Percentiles rank a stretch among this genome's conserved stretches.
Evolutionary conservation across 805 yeast genomes (phyloP).

Genomic region (Candida chilensis): DNA sequence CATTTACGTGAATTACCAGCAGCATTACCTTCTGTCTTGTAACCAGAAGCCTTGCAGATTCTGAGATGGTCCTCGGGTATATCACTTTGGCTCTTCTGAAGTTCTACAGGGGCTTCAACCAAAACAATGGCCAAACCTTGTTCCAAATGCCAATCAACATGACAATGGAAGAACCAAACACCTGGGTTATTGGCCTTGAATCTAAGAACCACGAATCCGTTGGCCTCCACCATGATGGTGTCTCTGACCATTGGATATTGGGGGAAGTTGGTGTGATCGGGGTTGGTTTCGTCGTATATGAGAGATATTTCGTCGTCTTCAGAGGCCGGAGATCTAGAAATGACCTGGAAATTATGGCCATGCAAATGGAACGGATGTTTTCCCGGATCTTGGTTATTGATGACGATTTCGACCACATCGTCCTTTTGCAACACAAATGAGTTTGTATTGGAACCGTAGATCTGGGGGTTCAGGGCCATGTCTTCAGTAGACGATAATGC

Average conservation of each 20-base stretch:
- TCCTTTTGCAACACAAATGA: slow-evolving; percentile 48
- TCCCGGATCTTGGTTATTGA: slow-evolving; percentile 75
- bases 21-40: slow-evolving; percentile 55
- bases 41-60: slow-evolving; percentile 36
- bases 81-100: slow-evolving; percentile 28
- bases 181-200: slow-evolving; percentile 87
- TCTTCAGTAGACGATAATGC: slow-evolving; percentile 52
- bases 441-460: slow-evolving; percentile 70
- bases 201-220: slow-evolving; percentile 61
- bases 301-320: slow-evolving; percentile 48
- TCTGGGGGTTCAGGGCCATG: slow-evolving; percentile 41
- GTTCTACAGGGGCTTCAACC: slow-evolving; percentile 57
- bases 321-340: slow-evolving; percentile 40
- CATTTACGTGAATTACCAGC: slow-evolving; percentile 55
- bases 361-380: slow-evolving; percentile 76
- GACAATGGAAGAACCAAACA: slow-evolving; percentile 92
- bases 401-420: slow-evolving; percentile 65
- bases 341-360: slow-evolving; percentile 62
- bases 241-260: slow-evolving; percentile 62
- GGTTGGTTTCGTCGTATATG: slow-evolving; percentile 33
- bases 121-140: slow-evolving; percentile 72
- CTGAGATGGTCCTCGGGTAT: slow-evolving; percentile 39
- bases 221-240: slow-evolving; percentile 57
- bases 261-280: slow-evolving; percentile 34
- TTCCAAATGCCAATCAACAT: slow-evolving; percentile 76